These are phyloP conservation scores for Nannizzia gypsea DNA, from an alignment of 2,329 filamentous ascomycete species.

Conservation along the genomic window DNA sequence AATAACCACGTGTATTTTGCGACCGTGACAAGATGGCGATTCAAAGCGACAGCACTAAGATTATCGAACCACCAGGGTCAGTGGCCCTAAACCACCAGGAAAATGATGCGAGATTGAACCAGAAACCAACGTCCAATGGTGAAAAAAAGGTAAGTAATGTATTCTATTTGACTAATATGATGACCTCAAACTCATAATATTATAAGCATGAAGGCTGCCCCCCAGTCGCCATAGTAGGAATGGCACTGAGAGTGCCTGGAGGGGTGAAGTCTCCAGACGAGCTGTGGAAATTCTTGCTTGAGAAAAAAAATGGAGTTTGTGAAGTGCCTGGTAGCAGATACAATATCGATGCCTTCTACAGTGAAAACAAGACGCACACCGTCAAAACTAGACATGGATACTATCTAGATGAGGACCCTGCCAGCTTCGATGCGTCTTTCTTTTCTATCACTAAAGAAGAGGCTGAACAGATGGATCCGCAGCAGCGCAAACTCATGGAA, in stretches of 20 bases:
- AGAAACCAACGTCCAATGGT: not conserved
- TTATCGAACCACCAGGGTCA: not conserved
- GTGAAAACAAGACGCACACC: not conserved
- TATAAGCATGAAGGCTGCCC: not conserved
- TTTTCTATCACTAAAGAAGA: conserved; percentile 24
- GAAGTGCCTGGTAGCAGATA: conserved; percentile 12
- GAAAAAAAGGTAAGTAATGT: not conserved
- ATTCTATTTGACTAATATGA: not conserved
- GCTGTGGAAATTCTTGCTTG: conserved; percentile 10
- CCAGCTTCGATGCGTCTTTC: conserved; percentile 22
- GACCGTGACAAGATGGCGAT: not conserved
- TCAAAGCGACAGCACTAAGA: not conserved
- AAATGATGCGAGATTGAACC: not conserved
- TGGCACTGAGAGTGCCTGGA: conserved; percentile 7
- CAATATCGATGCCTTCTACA: conserved; percentile 11
- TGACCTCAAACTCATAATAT: not conserved
- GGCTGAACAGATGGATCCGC: conserved; percentile 22
- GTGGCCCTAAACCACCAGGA: not conserved
- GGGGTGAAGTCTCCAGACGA: not conserved
- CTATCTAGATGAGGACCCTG: conserved; percentile 22
- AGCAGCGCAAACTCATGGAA: conserved; percentile 26
- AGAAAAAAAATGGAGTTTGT: conserved; percentile 9
- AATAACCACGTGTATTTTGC: not conserved
- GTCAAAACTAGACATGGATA: conserved; percentile 15
- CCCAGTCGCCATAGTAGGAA: conserved; percentile 7